Evolutionary conservation across 2,329 filamentous ascomycete genomes (phyloP).

Genomic region (Septoria petroselini): DNA sequence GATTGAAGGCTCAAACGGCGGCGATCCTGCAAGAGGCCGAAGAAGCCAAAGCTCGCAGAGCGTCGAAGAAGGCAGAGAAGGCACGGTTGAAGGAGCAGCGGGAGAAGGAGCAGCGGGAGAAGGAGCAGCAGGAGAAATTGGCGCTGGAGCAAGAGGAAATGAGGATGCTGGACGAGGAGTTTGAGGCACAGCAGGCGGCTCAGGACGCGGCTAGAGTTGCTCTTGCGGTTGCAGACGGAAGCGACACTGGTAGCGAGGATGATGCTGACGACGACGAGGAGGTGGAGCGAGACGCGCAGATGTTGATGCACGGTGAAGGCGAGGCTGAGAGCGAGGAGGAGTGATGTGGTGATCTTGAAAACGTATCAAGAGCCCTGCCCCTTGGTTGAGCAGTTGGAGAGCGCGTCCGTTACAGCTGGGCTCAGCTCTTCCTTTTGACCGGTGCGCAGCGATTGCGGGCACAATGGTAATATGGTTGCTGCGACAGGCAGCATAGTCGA

Average conservation of each 20-base stretch:
- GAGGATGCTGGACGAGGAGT: not conserved
- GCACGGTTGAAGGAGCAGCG: slow-evolving; percentile 1
- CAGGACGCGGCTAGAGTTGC: slow-evolving; percentile 20
- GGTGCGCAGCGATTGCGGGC: too few relatives aligned
- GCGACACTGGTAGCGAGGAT: slow-evolving; percentile 18
- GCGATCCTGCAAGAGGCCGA: not conserved
- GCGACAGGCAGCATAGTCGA: too few relatives aligned
- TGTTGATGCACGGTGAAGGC: not conserved
- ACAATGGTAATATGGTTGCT: too few relatives aligned
- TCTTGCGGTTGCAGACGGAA: slow-evolving; percentile 22
- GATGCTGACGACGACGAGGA: slow-evolving; percentile 30
- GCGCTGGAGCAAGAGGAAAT: slow-evolving; percentile 9
- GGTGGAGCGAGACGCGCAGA: slow-evolving; percentile 4
- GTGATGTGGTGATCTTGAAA: too few relatives aligned
- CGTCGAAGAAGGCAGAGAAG: not conserved
- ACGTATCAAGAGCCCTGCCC: too few relatives aligned
- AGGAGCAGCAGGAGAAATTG: not conserved
- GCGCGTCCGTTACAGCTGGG: too few relatives aligned
- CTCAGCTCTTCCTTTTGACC: too few relatives aligned
- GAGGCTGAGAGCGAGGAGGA: slow-evolving; percentile 22
- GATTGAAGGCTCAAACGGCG: not conserved
- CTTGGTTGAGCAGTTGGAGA: too few relatives aligned
- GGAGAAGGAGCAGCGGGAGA: not conserved
- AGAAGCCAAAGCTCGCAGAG: not conserved
- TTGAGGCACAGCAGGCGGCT: slow-evolving; percentile 16